phyloP scores from a whole-genome alignment of 2,329 filamentous ascomycete species.

The Anthostomella pinea region DNA sequence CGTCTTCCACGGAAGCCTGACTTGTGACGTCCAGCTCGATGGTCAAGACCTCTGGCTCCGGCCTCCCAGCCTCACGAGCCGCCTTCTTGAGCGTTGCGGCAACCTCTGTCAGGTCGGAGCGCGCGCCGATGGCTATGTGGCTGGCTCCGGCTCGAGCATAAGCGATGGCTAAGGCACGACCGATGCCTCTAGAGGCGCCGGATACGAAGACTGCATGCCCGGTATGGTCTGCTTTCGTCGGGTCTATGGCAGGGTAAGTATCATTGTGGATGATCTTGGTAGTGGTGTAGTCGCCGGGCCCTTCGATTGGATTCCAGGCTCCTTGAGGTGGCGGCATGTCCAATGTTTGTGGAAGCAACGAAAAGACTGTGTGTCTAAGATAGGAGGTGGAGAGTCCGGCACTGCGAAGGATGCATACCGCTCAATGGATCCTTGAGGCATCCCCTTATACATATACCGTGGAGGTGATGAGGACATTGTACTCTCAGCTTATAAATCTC shows the following conservation, averaged over 20 bases:
- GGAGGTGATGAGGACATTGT: too few species aligned
- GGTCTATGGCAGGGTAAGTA: conserved; percentile 33
- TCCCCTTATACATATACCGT: too few species aligned
- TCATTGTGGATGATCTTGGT: conserved; percentile 31
- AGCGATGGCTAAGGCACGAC: conserved; percentile 29
- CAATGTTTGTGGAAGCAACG: too few species aligned
- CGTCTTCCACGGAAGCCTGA: conserved; percentile 30
- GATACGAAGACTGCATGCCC: conserved; percentile 36
- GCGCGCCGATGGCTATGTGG: conserved; percentile 33
- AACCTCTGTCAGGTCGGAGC: conserved; percentile 24
- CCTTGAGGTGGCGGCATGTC: conserved; percentile 27
- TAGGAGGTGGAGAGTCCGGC: too few species aligned
- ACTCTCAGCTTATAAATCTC: too few species aligned
- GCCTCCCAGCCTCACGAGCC: conserved; percentile 21
- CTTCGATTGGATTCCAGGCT: conserved; percentile 19
- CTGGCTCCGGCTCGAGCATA: conserved; percentile 37
- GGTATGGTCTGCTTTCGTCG: conserved; percentile 26
- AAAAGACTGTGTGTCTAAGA: too few species aligned
- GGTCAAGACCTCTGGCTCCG: conserved; percentile 28
- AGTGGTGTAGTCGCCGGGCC: conserved; percentile 28
- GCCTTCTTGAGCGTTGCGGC: conserved; percentile 24
- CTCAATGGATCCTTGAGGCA: too few species aligned
- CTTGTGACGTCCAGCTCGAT: conserved; percentile 35
- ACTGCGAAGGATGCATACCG: too few species aligned
- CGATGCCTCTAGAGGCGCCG: conserved; percentile 35